A percentile compares a stretch with the other conserved stretches of the same genome.
Evolutionary conservation across 805 yeast genomes (phyloP).

Genomic region (Ogataea philodendri): DNA sequence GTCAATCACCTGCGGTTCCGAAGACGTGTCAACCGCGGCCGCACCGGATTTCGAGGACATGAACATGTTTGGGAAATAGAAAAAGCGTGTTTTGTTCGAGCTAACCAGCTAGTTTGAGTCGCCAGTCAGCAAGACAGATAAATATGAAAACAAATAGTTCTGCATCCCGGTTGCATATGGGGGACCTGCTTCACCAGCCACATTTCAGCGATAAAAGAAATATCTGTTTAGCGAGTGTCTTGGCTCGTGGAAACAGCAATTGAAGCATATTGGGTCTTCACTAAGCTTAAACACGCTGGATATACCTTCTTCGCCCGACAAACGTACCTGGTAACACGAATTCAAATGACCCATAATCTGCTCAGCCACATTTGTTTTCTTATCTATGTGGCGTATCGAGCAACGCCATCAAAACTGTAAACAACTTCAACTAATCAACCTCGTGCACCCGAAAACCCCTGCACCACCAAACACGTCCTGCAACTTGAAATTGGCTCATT

Average conservation of each 20-base stretch:
- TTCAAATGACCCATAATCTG: conserved; percentile 2
- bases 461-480: conserved; percentile 2
- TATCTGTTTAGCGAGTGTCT: no score
- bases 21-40: conserved; percentile 2
- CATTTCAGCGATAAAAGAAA: no score
- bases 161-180: conserved; percentile 6
- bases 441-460: conserved; percentile 6
- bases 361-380: conserved; percentile 9
- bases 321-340: no score
- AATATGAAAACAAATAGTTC: conserved; percentile 8
- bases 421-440: conserved; percentile 4
- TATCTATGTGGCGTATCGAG: conserved; percentile 6
- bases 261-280: no score
- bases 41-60: conserved; percentile 4
- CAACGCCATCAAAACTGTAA: conserved; percentile 3
- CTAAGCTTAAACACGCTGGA: no score
- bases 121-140: conserved; percentile 10
- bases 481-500: no score
- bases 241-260: no score
- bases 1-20: conserved; percentile 22
- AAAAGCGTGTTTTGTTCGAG: conserved; percentile 3
- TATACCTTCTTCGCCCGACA: no score
- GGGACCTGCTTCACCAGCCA: conserved; percentile 12
- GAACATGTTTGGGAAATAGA: conserved; percentile 3
- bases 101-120: conserved; percentile 10